Percentiles rank a stretch among this genome's conserved stretches.
phyloP scores from a whole-genome alignment of 257 asterid genomes.

The Gentiana macrophylla region DNA sequence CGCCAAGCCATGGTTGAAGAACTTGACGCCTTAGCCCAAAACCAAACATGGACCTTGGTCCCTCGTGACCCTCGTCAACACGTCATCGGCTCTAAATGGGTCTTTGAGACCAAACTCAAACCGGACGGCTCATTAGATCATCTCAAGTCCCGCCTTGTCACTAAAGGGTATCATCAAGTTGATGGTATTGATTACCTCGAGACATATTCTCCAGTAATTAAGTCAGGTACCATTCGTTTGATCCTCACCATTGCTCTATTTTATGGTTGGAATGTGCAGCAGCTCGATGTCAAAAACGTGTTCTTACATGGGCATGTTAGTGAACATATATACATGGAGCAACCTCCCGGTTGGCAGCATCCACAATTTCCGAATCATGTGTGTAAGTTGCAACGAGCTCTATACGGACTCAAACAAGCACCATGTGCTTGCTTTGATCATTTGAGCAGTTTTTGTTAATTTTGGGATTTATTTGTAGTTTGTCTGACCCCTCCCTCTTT shows the following conservation, averaged over 20 bases:
- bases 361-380: not conserved
- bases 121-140: not conserved
- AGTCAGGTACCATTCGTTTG: slow-evolving; percentile 1
- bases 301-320: not conserved
- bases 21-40: too few relatives aligned
- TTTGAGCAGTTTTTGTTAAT: not conserved
- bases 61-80: too few relatives aligned
- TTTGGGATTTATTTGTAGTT: slow-evolving; percentile 4
- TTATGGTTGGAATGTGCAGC: not conserved
- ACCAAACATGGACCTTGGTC: too few relatives aligned
- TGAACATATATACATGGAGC: not conserved
- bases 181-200: too few relatives aligned
- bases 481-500: not conserved
- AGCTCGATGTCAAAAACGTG: not conserved
- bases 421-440: not conserved
- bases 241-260: not conserved
- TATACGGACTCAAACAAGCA: slow-evolving; percentile 3
- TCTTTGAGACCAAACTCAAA: too few relatives aligned
- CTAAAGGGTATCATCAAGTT: not conserved
- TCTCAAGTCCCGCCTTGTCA: not conserved
- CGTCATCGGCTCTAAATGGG: too few relatives aligned
- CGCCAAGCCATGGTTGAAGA: too few relatives aligned
- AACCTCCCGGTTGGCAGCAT: not conserved
- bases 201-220: not conserved
- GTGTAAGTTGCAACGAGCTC: not conserved